Conservation (phyloP, 202 grass and related monocot species). For the Hordeum pubiflorum region DNA sequence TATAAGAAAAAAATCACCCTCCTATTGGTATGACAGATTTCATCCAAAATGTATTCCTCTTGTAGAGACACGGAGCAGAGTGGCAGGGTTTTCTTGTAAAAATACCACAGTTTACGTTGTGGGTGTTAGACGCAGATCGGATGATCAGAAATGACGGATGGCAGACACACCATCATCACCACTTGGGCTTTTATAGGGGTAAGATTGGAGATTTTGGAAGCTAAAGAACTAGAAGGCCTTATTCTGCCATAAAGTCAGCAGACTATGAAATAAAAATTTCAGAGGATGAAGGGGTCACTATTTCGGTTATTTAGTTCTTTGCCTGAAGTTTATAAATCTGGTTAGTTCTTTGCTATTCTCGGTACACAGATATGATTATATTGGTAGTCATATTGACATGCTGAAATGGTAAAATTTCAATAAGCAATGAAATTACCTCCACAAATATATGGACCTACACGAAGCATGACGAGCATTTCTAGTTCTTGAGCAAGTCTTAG, state of each 20-base stretch:
- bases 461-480: conserved; percentile 86
- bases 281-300: background rate
- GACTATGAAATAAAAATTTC: background rate
- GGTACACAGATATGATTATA: background rate
- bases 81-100: no score
- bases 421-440: conserved; percentile 44
- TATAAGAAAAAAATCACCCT: no score
- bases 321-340: background rate
- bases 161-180: no score
- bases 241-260: background rate
- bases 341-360: background rate
- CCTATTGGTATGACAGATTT: no score
- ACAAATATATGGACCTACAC: conserved; percentile 84
- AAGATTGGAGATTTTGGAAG: background rate
- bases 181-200: no score
- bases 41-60: no score
- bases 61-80: no score
- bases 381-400: background rate
- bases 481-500: conserved; percentile 81
- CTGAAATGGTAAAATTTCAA: background rate
- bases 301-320: background rate
- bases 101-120: no score
- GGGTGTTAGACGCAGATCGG: no score
- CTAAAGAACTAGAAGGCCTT: background rate
- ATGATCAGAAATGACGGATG: no score